A percentile compares a stretch with the other conserved stretches of the same genome.
These are phyloP conservation scores for Bruguiera gymnorhiza DNA, from an alignment of 345 rosid genomes.

Conservation along the genomic window DNA sequence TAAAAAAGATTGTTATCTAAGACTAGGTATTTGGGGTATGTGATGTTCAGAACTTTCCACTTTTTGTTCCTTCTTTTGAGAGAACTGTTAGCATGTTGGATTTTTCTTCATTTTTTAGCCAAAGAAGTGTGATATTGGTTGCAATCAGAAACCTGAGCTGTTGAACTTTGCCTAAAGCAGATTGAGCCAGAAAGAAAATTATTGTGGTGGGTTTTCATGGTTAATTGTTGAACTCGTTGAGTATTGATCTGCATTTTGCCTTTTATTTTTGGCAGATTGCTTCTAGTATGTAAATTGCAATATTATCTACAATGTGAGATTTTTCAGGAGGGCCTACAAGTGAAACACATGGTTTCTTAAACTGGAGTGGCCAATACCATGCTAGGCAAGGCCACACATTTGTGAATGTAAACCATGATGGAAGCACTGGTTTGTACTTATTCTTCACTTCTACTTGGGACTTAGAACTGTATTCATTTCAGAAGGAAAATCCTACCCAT, in stretches of 20 bases:
- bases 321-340: constrained; percentile 83
- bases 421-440: constrained; percentile 84
- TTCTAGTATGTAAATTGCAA: no score
- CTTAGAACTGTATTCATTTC: not conserved
- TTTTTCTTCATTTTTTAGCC: not conserved
- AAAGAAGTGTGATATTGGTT: not conserved
- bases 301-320: constrained; percentile 4
- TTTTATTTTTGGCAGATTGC: not conserved
- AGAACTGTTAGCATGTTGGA: not conserved
- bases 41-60: not conserved
- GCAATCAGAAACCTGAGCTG: no score
- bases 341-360: constrained; percentile 71
- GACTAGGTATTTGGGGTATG: not conserved
- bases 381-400: constrained; percentile 97
- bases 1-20: not conserved
- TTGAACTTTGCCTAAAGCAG: no score
- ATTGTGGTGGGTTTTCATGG: not conserved
- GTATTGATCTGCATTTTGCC: not conserved
- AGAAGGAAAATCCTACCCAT: no score
- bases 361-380: constrained; percentile 80
- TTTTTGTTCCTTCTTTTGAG: not conserved
- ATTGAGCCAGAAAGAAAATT: no score
- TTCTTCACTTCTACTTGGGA: not conserved
- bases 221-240: constrained; percentile 1
- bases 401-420: constrained; percentile 92